A percentile compares a stretch with the other conserved stretches of the same genome.
These are phyloP conservation scores for Fusarium scirpi DNA, from an alignment of 2,329 filamentous ascomycete species.

Conservation along the genomic window DNA sequence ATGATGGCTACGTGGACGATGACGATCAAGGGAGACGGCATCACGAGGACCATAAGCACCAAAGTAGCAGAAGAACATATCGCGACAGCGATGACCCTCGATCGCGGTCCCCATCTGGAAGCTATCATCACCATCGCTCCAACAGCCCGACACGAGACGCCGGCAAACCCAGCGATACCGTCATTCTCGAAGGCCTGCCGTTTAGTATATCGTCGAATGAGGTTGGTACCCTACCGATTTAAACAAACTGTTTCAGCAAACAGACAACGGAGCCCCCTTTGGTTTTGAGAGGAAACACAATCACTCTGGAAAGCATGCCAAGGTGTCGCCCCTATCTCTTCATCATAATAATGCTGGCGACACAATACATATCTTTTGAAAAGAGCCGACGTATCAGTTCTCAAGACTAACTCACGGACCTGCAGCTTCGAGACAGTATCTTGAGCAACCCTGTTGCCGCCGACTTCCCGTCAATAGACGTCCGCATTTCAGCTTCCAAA, in stretches of 20 bases:
- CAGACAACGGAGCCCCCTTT: constrained; percentile 9
- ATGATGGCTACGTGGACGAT: constrained; percentile 52
- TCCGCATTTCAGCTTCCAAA: constrained; percentile 54
- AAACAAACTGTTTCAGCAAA: constrained; percentile 24
- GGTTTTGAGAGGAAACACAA: constrained; percentile 21
- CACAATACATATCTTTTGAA: constrained; percentile 23
- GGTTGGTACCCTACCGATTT: constrained; percentile 56
- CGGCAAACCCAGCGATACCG: constrained; percentile 61
- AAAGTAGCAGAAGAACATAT: constrained; percentile 34
- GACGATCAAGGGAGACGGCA: constrained; percentile 39
- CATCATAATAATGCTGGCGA: constrained; percentile 9
- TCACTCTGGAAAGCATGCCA: constrained; percentile 11
- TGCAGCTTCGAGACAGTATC: constrained; percentile 54
- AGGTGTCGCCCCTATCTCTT: constrained; percentile 11
- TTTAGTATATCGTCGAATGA: constrained; percentile 62
- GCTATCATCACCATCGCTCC: constrained; percentile 50
- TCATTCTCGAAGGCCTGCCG: constrained; percentile 68
- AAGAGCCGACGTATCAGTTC: constrained; percentile 32
- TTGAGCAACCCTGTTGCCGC: constrained; percentile 51
- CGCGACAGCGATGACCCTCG: constrained; percentile 37
- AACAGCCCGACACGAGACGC: constrained; percentile 54
- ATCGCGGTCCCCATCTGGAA: constrained; percentile 47
- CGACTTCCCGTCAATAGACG: constrained; percentile 54
- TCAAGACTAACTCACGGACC: constrained; percentile 44
- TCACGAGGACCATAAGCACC: constrained; percentile 37